Conservation (phyloP, 148 eudicot species). For the Nepenthes gracilis region DNA sequence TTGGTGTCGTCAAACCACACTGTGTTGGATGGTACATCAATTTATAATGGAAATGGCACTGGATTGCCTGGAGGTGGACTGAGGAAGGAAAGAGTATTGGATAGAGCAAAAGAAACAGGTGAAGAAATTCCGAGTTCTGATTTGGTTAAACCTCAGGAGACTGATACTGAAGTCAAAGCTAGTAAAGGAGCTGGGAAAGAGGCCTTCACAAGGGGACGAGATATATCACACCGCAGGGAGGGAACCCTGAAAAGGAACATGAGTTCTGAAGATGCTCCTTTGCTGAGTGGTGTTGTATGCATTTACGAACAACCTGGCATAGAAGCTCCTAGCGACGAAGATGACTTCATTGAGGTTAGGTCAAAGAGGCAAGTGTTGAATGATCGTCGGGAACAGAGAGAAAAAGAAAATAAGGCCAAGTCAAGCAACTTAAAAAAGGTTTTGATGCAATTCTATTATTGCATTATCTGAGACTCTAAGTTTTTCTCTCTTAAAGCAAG, state of each 20-base stretch:
- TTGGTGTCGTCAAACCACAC: conserved; percentile 15
- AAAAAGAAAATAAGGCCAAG: conserved; percentile 84
- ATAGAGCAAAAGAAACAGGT: conserved; percentile 25
- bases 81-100: conserved; percentile 24
- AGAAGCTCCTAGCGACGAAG: conserved; percentile 89
- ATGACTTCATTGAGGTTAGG: conserved; percentile 95
- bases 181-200: conserved; percentile 23
- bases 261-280: conserved; percentile 68
- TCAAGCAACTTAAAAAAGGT: conserved; percentile 60
- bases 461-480: neutral
- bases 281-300: conserved; percentile 83
- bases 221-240: conserved; percentile 27
- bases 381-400: conserved; percentile 95
- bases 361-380: conserved; percentile 98
- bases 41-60: conserved; percentile 22
- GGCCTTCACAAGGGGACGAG: conserved; percentile 12
- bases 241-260: conserved; percentile 58
- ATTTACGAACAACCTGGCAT: conserved; percentile 87
- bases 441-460: neutral
- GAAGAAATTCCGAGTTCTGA: conserved; percentile 28
- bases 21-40: conserved; percentile 31
- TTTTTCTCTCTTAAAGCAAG: neutral
- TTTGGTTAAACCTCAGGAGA: conserved; percentile 17
- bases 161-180: conserved; percentile 17
- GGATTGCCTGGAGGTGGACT: conserved; percentile 35